Evolutionary conservation across 2,329 filamentous ascomycete genomes (phyloP).

Genomic region (Cladosporium sp.): DNA sequence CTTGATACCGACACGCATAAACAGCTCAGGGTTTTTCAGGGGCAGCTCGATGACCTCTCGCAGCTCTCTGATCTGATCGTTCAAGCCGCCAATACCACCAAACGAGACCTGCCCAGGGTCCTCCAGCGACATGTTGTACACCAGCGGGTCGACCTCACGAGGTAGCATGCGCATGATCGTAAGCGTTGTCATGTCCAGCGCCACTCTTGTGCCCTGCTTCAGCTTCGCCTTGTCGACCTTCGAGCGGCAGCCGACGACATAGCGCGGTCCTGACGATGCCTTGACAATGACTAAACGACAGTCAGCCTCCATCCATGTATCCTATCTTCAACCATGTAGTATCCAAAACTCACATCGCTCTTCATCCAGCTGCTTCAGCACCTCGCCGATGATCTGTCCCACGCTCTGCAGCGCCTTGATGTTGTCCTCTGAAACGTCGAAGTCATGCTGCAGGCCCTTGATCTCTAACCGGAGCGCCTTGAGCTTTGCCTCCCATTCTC

Average conservation of each 20-base stretch:
- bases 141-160: constrained; percentile 93
- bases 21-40: constrained; percentile 97
- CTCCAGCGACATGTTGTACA: constrained; percentile 99
- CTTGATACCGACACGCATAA: constrained; percentile 95
- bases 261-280: constrained; percentile 91
- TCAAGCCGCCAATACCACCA: constrained; percentile 91
- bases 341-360: constrained; percentile 72
- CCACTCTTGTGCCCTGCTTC: constrained; percentile 96
- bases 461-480: constrained; percentile 92
- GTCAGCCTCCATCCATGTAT: background rate
- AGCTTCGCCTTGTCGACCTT: constrained; percentile 97
- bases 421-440: constrained; percentile 95
- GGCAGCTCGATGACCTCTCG: constrained; percentile 97
- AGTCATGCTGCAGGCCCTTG: constrained; percentile 90
- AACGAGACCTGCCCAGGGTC: constrained; percentile 98
- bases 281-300: constrained; percentile 78
- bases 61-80: constrained; percentile 96
- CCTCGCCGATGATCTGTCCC: constrained; percentile 97
- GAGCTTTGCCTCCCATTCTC: constrained; percentile 98
- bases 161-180: constrained; percentile 99
- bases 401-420: constrained; percentile 99
- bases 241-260: constrained; percentile 95
- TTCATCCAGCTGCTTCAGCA: constrained; percentile 96
- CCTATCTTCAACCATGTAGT: background rate
- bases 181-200: constrained; percentile 97